Evolutionary conservation across 768 basidiomycete genomes (phyloP), one percentile per base, ranked within the genome.

Genomic region (Suillus discolor): DNA sequence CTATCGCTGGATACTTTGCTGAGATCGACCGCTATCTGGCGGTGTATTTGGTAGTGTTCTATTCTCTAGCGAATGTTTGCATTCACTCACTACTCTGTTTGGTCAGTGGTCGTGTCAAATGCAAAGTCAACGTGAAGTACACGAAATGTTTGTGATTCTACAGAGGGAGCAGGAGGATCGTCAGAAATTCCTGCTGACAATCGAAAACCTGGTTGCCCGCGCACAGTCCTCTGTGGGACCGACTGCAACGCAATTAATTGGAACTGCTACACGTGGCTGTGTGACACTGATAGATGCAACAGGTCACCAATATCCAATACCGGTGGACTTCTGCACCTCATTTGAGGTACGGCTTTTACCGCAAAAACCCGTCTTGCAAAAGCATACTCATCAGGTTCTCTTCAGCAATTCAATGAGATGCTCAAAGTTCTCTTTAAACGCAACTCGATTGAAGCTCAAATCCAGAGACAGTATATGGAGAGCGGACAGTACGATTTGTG

Each of bases 401-500:
- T 44, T 7, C 59, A 74, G 73, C 75, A 4, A 51, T 51, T 51
- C 49, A 25, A 51, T 6, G 15, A 16, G 2, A 25, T 25, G 49
- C 49, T 51, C 2, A 57, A 44, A 38, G 51, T 70, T 7, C 67
- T 70, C 25, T 36, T 75, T 45, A 45, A 54, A 64, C 38, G 49
- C 61, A 67, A 63, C 67, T 68, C 70, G 3, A 65, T 54, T 9
- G 70, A 73, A 28, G 71, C 73, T 0, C 65, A 67, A 51, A 64
- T 51, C 13, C 49, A 51, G 23, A 51, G 23, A 53, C 72, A 67
- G 8, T 74, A 72, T 44, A 36, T 75, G 16, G 72, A 74, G 18
- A 67, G 64, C 0, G 73, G 71, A 15, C 49, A 70, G 2, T 74
- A 75, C 15, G 73, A 74, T 55, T 42, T 74, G 1, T 72, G 68